These are phyloP conservation scores for Prunus kanzakura DNA, from an alignment of 306 rosid species.

Conservation along the genomic window DNA sequence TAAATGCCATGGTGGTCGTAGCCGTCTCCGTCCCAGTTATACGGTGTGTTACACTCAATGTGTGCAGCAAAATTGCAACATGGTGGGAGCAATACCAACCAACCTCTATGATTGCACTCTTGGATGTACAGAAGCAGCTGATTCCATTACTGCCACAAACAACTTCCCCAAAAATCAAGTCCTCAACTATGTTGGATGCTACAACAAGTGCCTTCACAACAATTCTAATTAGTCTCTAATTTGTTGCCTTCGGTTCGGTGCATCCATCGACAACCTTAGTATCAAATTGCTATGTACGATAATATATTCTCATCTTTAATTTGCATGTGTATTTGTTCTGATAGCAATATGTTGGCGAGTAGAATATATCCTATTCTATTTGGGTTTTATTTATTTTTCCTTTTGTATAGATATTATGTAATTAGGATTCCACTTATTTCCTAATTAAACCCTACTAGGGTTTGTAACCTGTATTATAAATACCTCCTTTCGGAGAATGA, in stretches of 20 bases:
- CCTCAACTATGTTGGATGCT: background rate
- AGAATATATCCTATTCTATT: no score
- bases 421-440: no score
- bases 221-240: background rate
- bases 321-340: no score
- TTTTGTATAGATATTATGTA: no score
- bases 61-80: background rate
- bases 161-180: background rate
- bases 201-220: background rate
- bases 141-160: no score
- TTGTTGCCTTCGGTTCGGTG: background rate
- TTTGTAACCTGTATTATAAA: no score
- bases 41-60: background rate
- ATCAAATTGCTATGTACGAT: no score
- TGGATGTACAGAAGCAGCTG: background rate
- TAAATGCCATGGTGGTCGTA: background rate
- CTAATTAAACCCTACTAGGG: no score
- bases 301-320: no score
- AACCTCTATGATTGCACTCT: background rate
- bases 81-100: background rate
- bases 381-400: no score
- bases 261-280: background rate
- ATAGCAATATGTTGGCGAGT: no score
- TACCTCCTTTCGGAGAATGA: no score
- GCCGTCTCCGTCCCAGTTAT: background rate